These are phyloP conservation scores for Russula sp. DNA, from an alignment of 768 basidiomycete species.

Conservation along the genomic window DNA sequence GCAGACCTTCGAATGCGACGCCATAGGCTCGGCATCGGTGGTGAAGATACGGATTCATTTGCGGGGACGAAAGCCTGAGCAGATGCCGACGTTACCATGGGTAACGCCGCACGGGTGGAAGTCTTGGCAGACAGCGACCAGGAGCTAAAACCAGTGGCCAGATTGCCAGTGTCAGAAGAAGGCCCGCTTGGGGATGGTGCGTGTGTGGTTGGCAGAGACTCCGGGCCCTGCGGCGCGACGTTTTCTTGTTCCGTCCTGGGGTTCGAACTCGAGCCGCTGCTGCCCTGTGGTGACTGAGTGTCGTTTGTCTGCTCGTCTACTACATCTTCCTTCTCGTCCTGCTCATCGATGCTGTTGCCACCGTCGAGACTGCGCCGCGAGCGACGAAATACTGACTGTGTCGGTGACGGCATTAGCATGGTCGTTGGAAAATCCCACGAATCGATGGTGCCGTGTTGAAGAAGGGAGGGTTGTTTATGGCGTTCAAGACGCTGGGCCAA, in stretches of 20 bases:
- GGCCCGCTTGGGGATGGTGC: not conserved
- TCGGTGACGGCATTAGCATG: slow-evolving; percentile 5
- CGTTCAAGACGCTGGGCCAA: slow-evolving; percentile 69
- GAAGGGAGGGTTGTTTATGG: slow-evolving; percentile 33
- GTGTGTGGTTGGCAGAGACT: not conserved
- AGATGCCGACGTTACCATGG: not conserved
- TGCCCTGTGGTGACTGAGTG: not conserved
- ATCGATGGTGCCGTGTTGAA: slow-evolving; percentile 48
- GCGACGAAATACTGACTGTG: slow-evolving; percentile 2
- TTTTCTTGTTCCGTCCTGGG: not conserved
- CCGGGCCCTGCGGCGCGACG: not conserved
- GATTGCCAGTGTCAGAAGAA: not conserved
- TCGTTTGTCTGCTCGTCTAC: not conserved
- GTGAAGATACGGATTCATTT: not conserved
- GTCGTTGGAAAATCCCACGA: slow-evolving; percentile 74
- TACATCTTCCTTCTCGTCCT: not conserved
- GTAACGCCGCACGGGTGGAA: not conserved
- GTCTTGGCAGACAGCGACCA: not conserved
- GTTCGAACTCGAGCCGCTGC: not conserved
- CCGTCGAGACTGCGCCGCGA: not conserved
- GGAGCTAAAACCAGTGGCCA: not conserved
- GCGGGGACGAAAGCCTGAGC: not conserved
- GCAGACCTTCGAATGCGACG: slow-evolving; percentile 9
- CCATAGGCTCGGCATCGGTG: slow-evolving; percentile 7
- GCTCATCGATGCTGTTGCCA: not conserved